Base-by-base conservation (phyloP, 2,329 filamentous ascomycete genomes). In the Sporothrix brasiliensis region DNA sequence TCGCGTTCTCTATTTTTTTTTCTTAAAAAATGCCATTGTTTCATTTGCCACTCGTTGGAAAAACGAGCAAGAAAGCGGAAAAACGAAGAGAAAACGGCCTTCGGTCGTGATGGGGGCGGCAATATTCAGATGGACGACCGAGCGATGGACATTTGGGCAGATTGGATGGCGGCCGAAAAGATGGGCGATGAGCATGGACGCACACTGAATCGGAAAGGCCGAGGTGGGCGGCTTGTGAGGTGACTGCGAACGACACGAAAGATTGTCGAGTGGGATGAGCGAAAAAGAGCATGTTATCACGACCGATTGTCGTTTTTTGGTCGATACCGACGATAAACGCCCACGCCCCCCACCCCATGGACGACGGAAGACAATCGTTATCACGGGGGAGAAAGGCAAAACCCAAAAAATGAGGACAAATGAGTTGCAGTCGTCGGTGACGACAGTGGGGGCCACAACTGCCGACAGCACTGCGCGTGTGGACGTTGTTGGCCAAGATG, bases 371-470 rank as follows among this genome's bases (percentile, higher is more conserved):
- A 34, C 9, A 6, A 63, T 63, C 58, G 30, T 47, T 63, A 49
- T 49, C 58, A 30, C 58, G n/a, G 50, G 41, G n/a, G 50, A n/a
- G 41, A 16, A 50, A 30, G 41, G 19, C 21, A 44, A 49, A 24
- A 16, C 16, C 16, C 3, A 21, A n/a, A 30, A 30, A 60, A 30
- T 7, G 24, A 30, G 16, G 13, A 24, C 30, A 49, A 24, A 14
- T 21, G 52, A 21, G 41, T 34, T 14, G 24, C 24, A 52, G 30
- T 60, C 24, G 60, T 50, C 60, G 61, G 44, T 63, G 61, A 65
- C 50, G 61, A 41, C 61, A 50, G 61, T 65, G 61, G 61, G 60
- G 61, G 61, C 34, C 50, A 41, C 44, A 49, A 50, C 61, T 65
- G 44, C 60, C 61, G 47, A 21, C 61, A 65, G 44, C 61, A 50